phyloP scores from a whole-genome alignment of 2,329 filamentous ascomycete genomes.

The Chaetoscypha palmicola region DNA sequence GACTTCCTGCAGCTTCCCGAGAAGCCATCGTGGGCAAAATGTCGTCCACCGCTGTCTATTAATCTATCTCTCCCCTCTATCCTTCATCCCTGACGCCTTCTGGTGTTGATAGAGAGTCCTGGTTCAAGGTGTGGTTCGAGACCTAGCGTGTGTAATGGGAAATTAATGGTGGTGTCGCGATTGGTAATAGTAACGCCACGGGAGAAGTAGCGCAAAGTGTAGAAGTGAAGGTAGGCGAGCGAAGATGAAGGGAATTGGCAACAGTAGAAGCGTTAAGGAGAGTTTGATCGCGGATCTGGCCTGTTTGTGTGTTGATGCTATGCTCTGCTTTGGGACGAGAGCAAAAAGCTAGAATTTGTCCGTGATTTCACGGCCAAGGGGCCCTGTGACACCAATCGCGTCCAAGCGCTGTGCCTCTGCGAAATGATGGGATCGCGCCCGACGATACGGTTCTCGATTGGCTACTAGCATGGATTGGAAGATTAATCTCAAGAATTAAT shows the following conservation, averaged over 20 bases:
- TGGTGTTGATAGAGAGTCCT: slow-evolving; percentile 6
- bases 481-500: not conserved
- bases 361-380: slow-evolving; percentile 1
- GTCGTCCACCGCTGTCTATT: slow-evolving; percentile 12
- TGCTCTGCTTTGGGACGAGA: not conserved
- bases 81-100: slow-evolving; percentile 15
- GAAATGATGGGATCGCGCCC: not conserved
- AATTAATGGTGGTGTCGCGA: slow-evolving; percentile 8
- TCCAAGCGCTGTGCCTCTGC: slow-evolving; percentile 6
- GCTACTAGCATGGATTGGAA: slow-evolving; percentile 5
- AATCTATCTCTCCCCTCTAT: slow-evolving; percentile 7
- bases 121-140: slow-evolving; percentile 4
- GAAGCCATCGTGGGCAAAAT: slow-evolving; percentile 20
- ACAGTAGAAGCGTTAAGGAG: slow-evolving; percentile 5
- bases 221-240: not conserved
- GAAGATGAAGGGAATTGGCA: slow-evolving; percentile 7
- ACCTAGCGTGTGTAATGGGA: slow-evolving; percentile 15
- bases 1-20: slow-evolving; percentile 16
- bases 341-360: slow-evolving; percentile 3
- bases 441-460: slow-evolving; percentile 1
- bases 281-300: slow-evolving; percentile 27
- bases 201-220: not conserved
- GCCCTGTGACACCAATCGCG: slow-evolving; percentile 3
- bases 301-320: slow-evolving; percentile 2
- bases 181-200: not conserved